Percentiles rank a stretch among this genome's conserved stretches.
These are phyloP conservation scores for Pleurotus eryngii DNA, from an alignment of 768 basidiomycete species.

Conservation along the genomic window DNA sequence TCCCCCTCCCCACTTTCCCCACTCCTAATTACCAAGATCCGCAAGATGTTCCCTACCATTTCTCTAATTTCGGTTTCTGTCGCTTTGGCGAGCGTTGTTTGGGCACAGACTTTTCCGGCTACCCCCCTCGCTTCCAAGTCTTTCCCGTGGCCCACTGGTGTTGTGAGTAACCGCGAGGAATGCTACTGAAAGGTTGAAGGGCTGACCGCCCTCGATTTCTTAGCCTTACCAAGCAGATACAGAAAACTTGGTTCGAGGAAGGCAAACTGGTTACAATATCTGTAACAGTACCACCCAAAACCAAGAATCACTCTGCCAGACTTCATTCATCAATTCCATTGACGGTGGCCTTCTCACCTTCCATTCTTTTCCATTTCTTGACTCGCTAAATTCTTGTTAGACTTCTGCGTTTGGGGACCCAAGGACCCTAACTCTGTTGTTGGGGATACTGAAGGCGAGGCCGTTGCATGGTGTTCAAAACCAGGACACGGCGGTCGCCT, in stretches of 20 bases:
- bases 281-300: constrained; percentile 59
- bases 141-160: not conserved
- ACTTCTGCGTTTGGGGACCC: constrained; percentile 69
- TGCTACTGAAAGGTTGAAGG: too few species aligned
- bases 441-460: constrained; percentile 63
- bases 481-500: constrained; percentile 68
- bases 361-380: not conserved
- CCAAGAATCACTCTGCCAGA: constrained; percentile 58
- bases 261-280: constrained; percentile 53
- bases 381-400: constrained; percentile 46
- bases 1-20: not conserved
- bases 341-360: constrained; percentile 34
- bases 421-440: constrained; percentile 47
- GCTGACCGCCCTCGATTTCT: constrained; percentile 5
- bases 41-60: not conserved
- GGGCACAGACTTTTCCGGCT: constrained; percentile 2
- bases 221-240: constrained; percentile 53
- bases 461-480: constrained; percentile 78
- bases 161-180: not conserved
- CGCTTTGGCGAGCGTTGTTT: not conserved
- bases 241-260: constrained; percentile 42
- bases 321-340: constrained; percentile 47
- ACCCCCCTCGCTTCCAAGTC: constrained; percentile 1
- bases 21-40: not conserved
- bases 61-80: not conserved